Percentiles rank a stretch among this genome's conserved stretches.
phyloP scores from a whole-genome alignment of 23 red algal species.

The Gracilaria gracilis region DNA sequence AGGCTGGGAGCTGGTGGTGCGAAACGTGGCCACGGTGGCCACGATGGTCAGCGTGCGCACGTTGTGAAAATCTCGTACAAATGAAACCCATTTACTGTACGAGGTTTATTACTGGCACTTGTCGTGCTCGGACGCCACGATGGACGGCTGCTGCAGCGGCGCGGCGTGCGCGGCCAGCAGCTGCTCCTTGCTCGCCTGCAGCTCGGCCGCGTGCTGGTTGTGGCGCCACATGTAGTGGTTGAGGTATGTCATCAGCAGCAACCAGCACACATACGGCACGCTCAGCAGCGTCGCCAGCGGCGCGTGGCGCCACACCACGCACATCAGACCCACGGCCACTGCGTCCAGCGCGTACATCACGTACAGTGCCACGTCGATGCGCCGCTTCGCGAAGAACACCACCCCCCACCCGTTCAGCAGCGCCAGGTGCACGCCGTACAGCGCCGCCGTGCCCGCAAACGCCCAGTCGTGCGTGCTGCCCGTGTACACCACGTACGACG shows the following conservation, averaged over 20 bases:
- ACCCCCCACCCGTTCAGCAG: constrained; percentile 30
- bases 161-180: background rate
- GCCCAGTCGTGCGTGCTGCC: background rate
- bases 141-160: background rate
- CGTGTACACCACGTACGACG: constrained; percentile 46
- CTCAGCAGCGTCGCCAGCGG: constrained; percentile 35
- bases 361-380: constrained; percentile 21
- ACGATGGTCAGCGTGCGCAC: no score
- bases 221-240: constrained; percentile 50
- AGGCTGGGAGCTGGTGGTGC: no score
- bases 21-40: no score
- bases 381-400: constrained; percentile 24
- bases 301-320: background rate
- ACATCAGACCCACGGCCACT: background rate
- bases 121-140: no score
- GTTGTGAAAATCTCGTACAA: no score
- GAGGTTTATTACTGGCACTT: background rate
- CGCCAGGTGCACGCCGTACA: constrained; percentile 50
- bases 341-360: constrained; percentile 21
- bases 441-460: background rate
- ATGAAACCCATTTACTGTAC: no score
- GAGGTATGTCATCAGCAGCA: constrained; percentile 47
- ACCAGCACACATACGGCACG: constrained; percentile 62
- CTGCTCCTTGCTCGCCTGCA: background rate
- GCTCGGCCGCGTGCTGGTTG: constrained; percentile 14